A percentile compares a stretch with the other conserved stretches of the same genome.
phyloP scores from a whole-genome alignment of 78 protist genomes.

The Dictyostelium purpureum region DNA sequence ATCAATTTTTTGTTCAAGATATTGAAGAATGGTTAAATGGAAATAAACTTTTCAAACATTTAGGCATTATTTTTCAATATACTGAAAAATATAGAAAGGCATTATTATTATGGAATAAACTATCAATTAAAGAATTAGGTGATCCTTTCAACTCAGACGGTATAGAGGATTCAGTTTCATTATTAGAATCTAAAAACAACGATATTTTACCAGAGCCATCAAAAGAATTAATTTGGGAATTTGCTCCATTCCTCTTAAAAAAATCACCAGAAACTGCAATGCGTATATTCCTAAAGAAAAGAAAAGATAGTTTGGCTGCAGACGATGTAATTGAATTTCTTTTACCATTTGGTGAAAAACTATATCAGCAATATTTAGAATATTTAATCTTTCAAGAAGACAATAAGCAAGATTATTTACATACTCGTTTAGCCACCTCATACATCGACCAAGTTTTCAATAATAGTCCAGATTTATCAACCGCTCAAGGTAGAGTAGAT shows the following conservation, averaged over 20 bases:
- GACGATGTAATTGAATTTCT: constrained; percentile 51
- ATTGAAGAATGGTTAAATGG: constrained; percentile 44
- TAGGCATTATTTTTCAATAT: constrained; percentile 38
- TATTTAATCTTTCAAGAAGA: constrained; percentile 28
- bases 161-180: constrained; percentile 1
- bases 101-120: constrained; percentile 1
- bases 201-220: constrained; percentile 35
- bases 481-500: neutral
- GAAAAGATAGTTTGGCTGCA: constrained; percentile 25
- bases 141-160: constrained; percentile 19
- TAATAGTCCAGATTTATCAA: neutral
- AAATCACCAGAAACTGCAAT: neutral
- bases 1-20: constrained; percentile 33
- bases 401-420: constrained; percentile 23
- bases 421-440: constrained; percentile 12
- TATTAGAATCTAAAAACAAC: neutral
- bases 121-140: neutral
- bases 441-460: constrained; percentile 38
- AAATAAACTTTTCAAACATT: neutral
- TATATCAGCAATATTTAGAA: constrained; percentile 33
- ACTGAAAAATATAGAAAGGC: constrained; percentile 72
- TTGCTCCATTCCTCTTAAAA: constrained; percentile 6
- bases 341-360: neutral
- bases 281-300: constrained; percentile 6
- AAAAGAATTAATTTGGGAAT: constrained; percentile 63